Conservation (phyloP, 441 rosid species). For the Flueggea neowawraea region DNA sequence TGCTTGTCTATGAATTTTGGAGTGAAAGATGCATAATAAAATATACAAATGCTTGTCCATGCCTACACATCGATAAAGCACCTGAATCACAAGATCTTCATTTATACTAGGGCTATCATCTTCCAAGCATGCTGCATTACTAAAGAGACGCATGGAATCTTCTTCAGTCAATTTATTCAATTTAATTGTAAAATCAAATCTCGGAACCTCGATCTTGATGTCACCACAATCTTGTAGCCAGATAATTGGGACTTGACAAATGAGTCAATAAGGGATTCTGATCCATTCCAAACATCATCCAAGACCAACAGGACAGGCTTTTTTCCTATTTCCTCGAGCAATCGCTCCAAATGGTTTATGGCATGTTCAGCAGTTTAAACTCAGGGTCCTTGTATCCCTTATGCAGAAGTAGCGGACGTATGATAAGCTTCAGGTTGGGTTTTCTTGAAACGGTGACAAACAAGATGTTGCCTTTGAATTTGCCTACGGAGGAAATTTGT, state of each 20-base stretch:
- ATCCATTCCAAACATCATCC: constrained; percentile 69
- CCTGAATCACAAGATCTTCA: constrained; percentile 31
- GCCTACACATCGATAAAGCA: background rate
- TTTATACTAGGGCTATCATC: constrained; percentile 19
- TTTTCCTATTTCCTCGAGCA: constrained; percentile 19
- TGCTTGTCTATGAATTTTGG: too few relatives aligned
- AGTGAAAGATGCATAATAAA: background rate
- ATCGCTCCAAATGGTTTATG: constrained; percentile 22
- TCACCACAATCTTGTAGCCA: constrained; percentile 60
- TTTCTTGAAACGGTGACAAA: constrained; percentile 41
- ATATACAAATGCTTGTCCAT: background rate
- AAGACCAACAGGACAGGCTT: constrained; percentile 49
- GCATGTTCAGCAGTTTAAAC: constrained; percentile 36
- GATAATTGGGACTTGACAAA: constrained; percentile 20
- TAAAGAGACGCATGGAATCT: constrained; percentile 44
- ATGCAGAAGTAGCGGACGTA: constrained; percentile 28
- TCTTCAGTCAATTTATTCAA: constrained; percentile 28
- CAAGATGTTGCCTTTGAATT: constrained; percentile 33
- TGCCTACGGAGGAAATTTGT: background rate
- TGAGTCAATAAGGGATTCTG: constrained; percentile 30
- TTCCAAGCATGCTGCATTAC: constrained; percentile 18
- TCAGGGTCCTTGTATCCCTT: constrained; percentile 12
- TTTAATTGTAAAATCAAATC: constrained; percentile 26
- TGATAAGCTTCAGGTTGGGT: constrained; percentile 28
- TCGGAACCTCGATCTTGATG: constrained; percentile 54